Conservation (phyloP, 2,329 filamentous ascomycete genomes). For the Fusarium secorum region DNA sequence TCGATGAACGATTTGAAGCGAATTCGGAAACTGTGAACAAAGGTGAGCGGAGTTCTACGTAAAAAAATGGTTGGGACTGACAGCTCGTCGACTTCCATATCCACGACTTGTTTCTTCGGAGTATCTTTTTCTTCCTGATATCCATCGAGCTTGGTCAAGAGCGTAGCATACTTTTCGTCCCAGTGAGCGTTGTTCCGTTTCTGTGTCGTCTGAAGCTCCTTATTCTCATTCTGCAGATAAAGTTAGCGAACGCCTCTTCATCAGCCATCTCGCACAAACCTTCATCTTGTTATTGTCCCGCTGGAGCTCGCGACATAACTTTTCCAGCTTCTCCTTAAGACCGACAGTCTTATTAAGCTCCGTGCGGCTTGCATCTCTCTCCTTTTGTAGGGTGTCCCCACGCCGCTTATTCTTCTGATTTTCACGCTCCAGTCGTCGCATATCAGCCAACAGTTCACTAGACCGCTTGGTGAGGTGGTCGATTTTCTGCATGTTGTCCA, state of each 20-base stretch:
- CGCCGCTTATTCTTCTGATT: constrained; percentile 96
- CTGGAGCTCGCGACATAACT: constrained; percentile 91
- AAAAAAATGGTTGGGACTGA: constrained; percentile 54
- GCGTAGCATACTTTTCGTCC: constrained; percentile 81
- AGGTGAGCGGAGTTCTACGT: constrained; percentile 3
- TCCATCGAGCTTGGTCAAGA: constrained; percentile 86
- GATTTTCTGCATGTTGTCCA: constrained; percentile 90
- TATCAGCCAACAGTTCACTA: constrained; percentile 88
- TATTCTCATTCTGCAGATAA: constrained; percentile 79
- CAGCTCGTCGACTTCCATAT: constrained; percentile 90
- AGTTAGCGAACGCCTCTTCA: constrained; percentile 35
- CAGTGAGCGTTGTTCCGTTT: constrained; percentile 83
- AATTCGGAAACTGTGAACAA: constrained; percentile 72
- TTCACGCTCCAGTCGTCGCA: constrained; percentile 94
- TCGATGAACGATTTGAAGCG: constrained; percentile 96
- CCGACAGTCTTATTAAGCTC: constrained; percentile 90
- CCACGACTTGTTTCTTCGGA: constrained; percentile 79
- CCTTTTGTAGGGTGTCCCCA: constrained; percentile 92
- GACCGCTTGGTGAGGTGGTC: constrained; percentile 91
- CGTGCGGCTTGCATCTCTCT: constrained; percentile 87
- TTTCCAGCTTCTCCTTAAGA: constrained; percentile 96
- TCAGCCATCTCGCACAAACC: constrained; percentile 59
- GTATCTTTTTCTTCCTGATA: constrained; percentile 88
- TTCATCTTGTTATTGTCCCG: constrained; percentile 99
- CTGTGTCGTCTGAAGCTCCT: constrained; percentile 85